Evolutionary conservation across 306 rosid species (phyloP).

Genomic region (Crotalaria pallida): DNA sequence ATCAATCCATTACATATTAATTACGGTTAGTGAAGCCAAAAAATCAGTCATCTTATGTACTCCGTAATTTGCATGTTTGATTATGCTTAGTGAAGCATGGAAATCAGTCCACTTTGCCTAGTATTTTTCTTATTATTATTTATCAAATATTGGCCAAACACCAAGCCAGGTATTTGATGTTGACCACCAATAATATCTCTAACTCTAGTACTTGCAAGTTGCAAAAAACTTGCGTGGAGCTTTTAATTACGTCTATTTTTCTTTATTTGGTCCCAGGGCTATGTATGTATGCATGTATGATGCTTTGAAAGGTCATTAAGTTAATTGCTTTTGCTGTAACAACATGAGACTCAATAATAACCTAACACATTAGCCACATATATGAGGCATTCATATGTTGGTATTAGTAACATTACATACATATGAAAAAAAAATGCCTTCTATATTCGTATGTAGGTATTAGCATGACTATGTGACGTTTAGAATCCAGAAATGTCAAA

Average conservation of each 20-base stretch:
- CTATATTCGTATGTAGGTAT: background rate
- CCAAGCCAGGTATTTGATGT: conserved; percentile 19
- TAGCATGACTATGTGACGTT: background rate
- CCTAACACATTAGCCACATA: background rate
- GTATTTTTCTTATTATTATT: conserved; percentile 10
- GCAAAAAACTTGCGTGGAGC: conserved; percentile 14
- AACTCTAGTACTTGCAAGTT: background rate
- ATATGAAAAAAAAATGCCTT: background rate
- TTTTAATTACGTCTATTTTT: conserved; percentile 1
- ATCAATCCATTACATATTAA: background rate
- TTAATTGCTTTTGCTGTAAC: background rate
- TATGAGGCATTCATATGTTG: too few species aligned
- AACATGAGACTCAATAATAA: background rate
- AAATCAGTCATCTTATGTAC: background rate
- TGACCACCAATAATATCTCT: conserved; percentile 7
- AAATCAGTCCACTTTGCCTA: background rate
- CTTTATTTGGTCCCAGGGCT: background rate
- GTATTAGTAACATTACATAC: too few species aligned
- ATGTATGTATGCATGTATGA: background rate
- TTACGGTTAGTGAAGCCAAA: background rate
- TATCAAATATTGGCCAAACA: conserved; percentile 12
- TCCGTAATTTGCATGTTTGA: conserved; percentile 2
- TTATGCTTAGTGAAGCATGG: conserved; percentile 7
- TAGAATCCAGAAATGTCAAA: conserved; percentile 18
- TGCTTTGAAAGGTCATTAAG: background rate